Evolutionary conservation across 1,284 basidiomycete genomes (phyloP).

Genomic region (Phaffia rhodozyma): DNA sequence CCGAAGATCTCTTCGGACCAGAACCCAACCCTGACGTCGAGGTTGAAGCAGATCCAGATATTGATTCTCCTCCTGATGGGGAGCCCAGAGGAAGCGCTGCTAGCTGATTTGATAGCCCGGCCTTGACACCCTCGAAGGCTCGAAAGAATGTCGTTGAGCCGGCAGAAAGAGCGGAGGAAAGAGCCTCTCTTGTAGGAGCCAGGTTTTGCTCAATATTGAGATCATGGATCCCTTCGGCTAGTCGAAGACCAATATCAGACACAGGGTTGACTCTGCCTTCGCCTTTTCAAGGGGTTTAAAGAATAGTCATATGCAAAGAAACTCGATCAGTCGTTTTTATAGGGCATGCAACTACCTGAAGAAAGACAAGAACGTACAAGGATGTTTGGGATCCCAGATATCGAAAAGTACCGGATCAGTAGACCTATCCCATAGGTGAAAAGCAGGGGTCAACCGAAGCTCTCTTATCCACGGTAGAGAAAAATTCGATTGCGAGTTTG

Average conservation of each 20-base stretch:
- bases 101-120: conserved; percentile 29
- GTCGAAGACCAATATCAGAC: conserved; percentile 71
- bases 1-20: too few relatives aligned
- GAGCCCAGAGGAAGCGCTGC: conserved; percentile 4
- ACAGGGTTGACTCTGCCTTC: conserved; percentile 77
- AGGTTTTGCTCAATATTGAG: conserved; percentile 79
- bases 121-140: conserved; percentile 69
- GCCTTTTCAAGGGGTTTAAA: conserved; percentile 44
- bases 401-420: conserved; percentile 57
- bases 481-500: conserved; percentile 4
- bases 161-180: conserved; percentile 56
- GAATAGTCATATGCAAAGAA: conserved; percentile 38
- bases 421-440: conserved; percentile 8
- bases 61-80: background rate
- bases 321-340: background rate
- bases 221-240: conserved; percentile 77
- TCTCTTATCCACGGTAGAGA: conserved; percentile 14
- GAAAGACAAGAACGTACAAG: conserved; percentile 8
- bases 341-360: conserved; percentile 31
- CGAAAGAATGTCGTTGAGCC: conserved; percentile 75
- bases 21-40: too few relatives aligned
- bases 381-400: conserved; percentile 73
- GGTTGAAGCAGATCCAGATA: background rate
- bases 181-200: conserved; percentile 72
- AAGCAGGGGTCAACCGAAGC: conserved; percentile 1